A percentile compares a stretch with the other conserved stretches of the same genome.
Conservation (phyloP, 768 basidiomycete species). For the Exsudoporus frostii region DNA sequence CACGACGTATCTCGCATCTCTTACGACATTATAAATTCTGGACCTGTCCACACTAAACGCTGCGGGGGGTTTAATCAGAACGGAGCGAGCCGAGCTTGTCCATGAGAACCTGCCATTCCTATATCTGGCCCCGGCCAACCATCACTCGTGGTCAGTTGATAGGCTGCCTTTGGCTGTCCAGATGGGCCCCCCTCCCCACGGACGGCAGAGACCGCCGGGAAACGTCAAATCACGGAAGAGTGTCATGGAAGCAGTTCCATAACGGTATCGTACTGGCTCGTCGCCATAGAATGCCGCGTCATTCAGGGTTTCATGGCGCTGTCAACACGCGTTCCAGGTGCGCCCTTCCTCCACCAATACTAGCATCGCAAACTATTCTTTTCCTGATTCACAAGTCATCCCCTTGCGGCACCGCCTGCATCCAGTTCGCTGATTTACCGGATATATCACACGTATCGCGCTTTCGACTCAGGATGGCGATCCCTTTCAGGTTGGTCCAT, state of each 20-base stretch:
- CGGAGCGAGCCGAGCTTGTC: conserved; percentile 3
- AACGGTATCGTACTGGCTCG: conserved; percentile 22
- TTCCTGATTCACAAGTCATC: conserved; percentile 20
- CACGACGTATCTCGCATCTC: conserved; percentile 14
- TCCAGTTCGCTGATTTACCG: conserved; percentile 30
- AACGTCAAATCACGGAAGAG: conserved; percentile 25
- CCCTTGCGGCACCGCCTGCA: conserved; percentile 24
- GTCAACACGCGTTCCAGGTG: conserved; percentile 34
- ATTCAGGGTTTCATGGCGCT: conserved; percentile 34
- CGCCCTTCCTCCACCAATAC: conserved; percentile 19
- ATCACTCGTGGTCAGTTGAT: conserved; percentile 6
- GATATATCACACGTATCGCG: conserved; percentile 27
- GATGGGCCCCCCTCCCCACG: conserved; percentile 19
- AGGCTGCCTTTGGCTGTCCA: conserved; percentile 1
- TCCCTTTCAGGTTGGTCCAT: conserved; percentile 27
- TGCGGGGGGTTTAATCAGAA: conserved; percentile 15
- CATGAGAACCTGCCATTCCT: conserved; percentile 16
- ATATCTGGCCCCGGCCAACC: conserved; percentile 15
- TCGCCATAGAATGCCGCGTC: conserved; percentile 31
- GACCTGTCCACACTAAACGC: conserved; percentile 6
- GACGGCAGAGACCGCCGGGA: conserved; percentile 13
- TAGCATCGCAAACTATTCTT: conserved; percentile 19
- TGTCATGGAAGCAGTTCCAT: conserved; percentile 30
- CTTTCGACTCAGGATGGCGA: conserved; percentile 16
- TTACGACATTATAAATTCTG: conserved; percentile 23